These are phyloP conservation scores for Colletotrichum caudatum DNA, from an alignment of 2,329 filamentous ascomycete species.

Conservation along the genomic window DNA sequence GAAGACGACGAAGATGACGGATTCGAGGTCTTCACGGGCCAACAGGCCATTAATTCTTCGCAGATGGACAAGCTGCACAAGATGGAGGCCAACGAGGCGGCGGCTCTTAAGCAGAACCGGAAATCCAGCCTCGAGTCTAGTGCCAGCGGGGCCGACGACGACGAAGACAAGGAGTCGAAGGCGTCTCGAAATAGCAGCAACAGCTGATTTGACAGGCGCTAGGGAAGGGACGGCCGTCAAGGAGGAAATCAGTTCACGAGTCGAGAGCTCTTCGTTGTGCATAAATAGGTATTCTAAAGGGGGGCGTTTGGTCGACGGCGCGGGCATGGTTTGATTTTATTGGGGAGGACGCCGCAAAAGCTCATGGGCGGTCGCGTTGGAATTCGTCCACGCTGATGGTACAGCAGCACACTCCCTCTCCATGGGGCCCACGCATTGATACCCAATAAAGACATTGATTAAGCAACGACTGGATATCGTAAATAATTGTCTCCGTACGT, in stretches of 20 bases:
- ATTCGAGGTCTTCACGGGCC: slow-evolving; percentile 55
- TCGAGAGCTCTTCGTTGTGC: neutral
- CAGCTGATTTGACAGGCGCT: slow-evolving; percentile 13
- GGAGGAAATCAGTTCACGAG: neutral
- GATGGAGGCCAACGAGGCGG: slow-evolving; percentile 71
- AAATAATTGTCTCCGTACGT: neutral
- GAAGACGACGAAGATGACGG: slow-evolving; percentile 56
- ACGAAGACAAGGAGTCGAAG: slow-evolving; percentile 53
- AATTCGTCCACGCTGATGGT: neutral
- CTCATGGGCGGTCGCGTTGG: neutral
- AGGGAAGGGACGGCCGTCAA: slow-evolving; percentile 30
- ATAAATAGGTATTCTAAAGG: slow-evolving; percentile 3
- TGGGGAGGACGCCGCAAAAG: slow-evolving; percentile 1
- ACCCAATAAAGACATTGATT: slow-evolving; percentile 33
- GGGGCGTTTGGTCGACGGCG: slow-evolving; percentile 21
- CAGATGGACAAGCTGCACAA: slow-evolving; percentile 67
- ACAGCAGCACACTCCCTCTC: neutral
- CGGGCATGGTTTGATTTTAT: slow-evolving; percentile 21
- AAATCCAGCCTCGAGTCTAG: slow-evolving; percentile 48
- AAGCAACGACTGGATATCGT: neutral
- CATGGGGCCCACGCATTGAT: slow-evolving; percentile 29
- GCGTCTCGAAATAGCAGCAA: slow-evolving; percentile 37
- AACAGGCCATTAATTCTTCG: slow-evolving; percentile 58
- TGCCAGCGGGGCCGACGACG: slow-evolving; percentile 46
- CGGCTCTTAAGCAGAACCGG: slow-evolving; percentile 56